A percentile compares a stretch with the other conserved stretches of the same genome.
phyloP scores from a whole-genome alignment of 768 basidiomycete species.

The Suillus lakei region DNA sequence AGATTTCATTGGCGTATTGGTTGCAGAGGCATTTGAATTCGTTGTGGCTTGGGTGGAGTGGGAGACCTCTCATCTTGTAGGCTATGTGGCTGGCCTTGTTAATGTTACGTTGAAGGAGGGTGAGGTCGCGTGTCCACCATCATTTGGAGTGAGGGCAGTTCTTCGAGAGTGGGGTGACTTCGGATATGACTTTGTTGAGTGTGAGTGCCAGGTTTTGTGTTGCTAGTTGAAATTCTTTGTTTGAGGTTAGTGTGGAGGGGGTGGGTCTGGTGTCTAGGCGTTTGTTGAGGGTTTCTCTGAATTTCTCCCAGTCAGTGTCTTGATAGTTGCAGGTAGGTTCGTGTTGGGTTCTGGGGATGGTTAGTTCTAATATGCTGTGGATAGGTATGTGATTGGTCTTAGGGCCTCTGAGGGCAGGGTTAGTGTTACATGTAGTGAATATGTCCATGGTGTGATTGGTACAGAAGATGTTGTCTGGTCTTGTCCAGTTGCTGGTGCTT shows the following conservation, averaged over 20 bases:
- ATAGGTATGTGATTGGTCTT: not conserved
- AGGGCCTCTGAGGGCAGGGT: not conserved
- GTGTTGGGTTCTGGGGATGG: rapidly evolving
- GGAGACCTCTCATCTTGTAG: not conserved
- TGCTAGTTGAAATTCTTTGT: not conserved
- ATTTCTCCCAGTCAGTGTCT: not conserved
- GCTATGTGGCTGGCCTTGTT: not conserved
- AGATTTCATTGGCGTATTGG: not conserved
- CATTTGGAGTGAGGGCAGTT: not conserved
- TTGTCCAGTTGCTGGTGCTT: not conserved
- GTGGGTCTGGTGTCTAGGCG: not conserved
- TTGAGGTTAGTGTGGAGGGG: not conserved
- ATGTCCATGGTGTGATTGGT: not conserved
- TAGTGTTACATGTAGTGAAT: not conserved
- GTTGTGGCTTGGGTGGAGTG: not conserved
- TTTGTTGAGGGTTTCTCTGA: rapidly evolving
- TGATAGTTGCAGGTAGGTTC: not conserved
- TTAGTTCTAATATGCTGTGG: not conserved
- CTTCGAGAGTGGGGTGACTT: not conserved
- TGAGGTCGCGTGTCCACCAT: not conserved
- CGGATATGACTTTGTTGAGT: not conserved
- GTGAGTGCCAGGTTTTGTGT: not conserved
- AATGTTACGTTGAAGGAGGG: rapidly evolving
- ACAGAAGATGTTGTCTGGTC: not conserved
- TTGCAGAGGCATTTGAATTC: not conserved